Base-by-base conservation (phyloP, 2,329 filamentous ascomycete genomes). In the Penicillium sp. region DNA sequence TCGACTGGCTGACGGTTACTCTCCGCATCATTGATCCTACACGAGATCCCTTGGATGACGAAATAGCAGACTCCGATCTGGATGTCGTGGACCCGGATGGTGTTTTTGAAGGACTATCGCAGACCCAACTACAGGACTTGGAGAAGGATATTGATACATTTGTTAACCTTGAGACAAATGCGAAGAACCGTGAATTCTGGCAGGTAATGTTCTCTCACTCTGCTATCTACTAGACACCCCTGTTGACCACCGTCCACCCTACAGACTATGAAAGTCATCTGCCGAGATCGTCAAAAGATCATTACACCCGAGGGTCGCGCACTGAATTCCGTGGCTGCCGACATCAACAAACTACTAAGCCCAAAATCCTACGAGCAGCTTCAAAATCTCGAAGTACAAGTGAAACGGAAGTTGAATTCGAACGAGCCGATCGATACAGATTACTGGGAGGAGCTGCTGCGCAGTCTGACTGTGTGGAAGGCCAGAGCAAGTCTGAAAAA, bases 381-480 rank as follows among this genome's bases (percentile, higher is more conserved):
- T n/a, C 89, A 93, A 70, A 84, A 84, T 19, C 81, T 99, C 49
- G 93, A 99, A 76, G 85, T 82, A 62, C 93, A 97, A 77, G 94
- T 99, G 73, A 87, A 86, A 71, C 81, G 82, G 17, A 99, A 99
- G 78, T 79, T 99, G 48, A 83, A 87, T 52, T 96, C 91, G 8
- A 88, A 96, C 70, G 93, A 97, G 70, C 88, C 90, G 10, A 93
- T 99, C 64, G 94, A 99, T 74, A 91, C 90, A 2, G 94, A 99
- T 76, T 99, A 97, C 74, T 99, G 94, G 94, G 91, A 96, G 71
- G 91, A 96, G 71, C 81, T 99, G 17, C 81, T 99, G 60, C 87
- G 88, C 64, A 96, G 88, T 70, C 79, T 99, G 61, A 81, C 89
- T 7, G 86, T 96, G 1, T 97, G 91, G 87, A 97, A 97, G 78